phyloP scores from a whole-genome alignment of 495 filamentous ascomycete genomes.

The Penicillium cataractarum region DNA sequence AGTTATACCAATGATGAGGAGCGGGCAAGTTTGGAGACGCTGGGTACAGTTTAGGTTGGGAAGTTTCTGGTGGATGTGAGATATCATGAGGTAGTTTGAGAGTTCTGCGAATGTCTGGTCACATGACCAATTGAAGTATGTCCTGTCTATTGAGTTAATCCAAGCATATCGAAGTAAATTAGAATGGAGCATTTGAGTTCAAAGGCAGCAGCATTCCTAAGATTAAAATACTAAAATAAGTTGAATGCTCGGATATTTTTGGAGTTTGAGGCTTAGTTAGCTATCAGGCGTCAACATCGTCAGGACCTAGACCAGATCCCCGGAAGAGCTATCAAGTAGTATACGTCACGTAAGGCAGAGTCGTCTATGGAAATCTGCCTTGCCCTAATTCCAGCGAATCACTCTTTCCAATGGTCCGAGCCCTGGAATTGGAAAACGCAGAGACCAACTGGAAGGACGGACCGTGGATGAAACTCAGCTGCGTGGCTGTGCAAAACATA shows the following conservation, averaged over 20 bases:
- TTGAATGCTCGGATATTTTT: conserved; percentile 3
- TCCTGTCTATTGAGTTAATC: neutral
- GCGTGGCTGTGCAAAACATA: conserved; percentile 40
- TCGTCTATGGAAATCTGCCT: conserved; percentile 14
- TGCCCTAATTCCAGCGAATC: conserved; percentile 12
- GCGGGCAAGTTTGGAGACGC: conserved; percentile 36
- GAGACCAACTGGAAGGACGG: conserved; percentile 3
- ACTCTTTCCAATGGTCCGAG: conserved; percentile 9
- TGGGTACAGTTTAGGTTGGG: conserved; percentile 37
- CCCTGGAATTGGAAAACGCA: neutral
- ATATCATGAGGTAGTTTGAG: neutral
- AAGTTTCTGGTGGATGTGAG: too few relatives aligned
- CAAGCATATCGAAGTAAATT: too few relatives aligned
- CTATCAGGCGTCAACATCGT: conserved; percentile 8
- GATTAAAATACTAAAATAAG: neutral
- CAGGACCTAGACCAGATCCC: neutral
- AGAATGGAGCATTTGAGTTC: too few relatives aligned
- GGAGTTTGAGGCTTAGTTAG: neutral
- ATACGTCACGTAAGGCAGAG: conserved; percentile 19
- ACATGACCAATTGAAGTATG: neutral
- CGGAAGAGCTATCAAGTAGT: neutral
- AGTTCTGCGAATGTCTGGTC: neutral
- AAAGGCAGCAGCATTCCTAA: conserved; percentile 18
- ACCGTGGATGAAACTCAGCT: conserved; percentile 28
- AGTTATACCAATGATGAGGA: conserved; percentile 33